These are phyloP conservation scores for Pseudognaphalium luteoalbum DNA, from an alignment of 129 eudicot genomes.

Conservation along the genomic window DNA sequence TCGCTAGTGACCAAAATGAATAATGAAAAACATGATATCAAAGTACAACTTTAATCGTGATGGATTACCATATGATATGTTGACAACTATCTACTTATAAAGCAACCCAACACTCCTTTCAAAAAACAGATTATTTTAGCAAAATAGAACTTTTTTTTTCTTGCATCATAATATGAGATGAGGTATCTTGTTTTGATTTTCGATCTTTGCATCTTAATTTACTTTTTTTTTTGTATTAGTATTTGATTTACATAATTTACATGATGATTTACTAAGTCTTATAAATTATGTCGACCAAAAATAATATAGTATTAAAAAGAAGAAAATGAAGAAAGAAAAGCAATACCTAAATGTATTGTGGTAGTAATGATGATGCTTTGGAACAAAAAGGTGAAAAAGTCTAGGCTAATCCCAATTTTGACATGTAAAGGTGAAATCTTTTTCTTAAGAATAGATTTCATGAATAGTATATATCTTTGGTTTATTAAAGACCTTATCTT, in stretches of 20 bases:
- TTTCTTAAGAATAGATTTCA: constrained; percentile 9
- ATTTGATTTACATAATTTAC: too few species aligned
- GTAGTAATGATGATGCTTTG: constrained; percentile 47
- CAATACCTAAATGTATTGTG: constrained; percentile 21
- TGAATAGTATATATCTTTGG: not conserved
- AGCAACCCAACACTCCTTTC: not conserved
- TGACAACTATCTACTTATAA: too few species aligned
- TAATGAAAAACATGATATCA: too few species aligned
- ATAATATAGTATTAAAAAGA: not conserved
- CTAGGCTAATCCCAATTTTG: constrained; percentile 38
- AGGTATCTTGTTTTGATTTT: not conserved
- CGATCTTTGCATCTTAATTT: not conserved
- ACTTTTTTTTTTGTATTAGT: too few species aligned
- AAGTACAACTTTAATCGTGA: too few species aligned
- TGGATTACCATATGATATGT: too few species aligned
- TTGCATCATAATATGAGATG: not conserved
- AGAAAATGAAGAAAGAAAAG: constrained; percentile 2
- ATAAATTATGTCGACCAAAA: not conserved
- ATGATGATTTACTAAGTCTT: not conserved
- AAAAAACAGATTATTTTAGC: not conserved
- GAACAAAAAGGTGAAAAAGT: constrained; percentile 20
- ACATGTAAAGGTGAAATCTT: constrained; percentile 40
- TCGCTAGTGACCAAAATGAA: too few species aligned
- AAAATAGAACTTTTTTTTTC: not conserved
- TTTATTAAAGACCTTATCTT: not conserved